These are phyloP conservation scores for Colletotrichum viniferum DNA, from an alignment of 2,329 filamentous ascomycete species.

Conservation along the genomic window DNA sequence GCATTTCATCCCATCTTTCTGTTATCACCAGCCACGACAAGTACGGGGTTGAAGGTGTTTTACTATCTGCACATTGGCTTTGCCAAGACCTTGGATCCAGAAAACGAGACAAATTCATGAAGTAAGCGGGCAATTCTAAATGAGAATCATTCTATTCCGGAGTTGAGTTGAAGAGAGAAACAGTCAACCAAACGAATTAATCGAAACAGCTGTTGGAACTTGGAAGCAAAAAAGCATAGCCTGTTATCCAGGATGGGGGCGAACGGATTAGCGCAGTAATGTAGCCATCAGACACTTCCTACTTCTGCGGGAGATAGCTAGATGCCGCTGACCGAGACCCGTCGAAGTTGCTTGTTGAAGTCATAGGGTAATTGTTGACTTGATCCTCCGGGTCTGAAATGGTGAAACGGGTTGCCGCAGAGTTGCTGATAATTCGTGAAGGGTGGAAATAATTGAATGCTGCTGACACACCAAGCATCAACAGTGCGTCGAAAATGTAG, in stretches of 20 bases:
- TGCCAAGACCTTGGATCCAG: not conserved
- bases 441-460: slow-evolving; percentile 22
- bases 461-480: slow-evolving; percentile 32
- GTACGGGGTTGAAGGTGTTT: not conserved
- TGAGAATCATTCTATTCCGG: not conserved
- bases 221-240: not conserved
- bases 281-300: not conserved
- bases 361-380: not conserved
- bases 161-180: not conserved
- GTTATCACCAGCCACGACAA: not conserved
- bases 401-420: not conserved
- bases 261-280: not conserved
- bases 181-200: not conserved
- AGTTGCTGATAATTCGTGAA: not conserved
- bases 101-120: not conserved
- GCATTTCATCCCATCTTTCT: not conserved
- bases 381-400: not conserved
- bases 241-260: not conserved
- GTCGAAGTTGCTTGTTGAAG: not conserved
- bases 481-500: slow-evolving; percentile 42
- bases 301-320: not conserved
- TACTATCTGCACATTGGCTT: not conserved
- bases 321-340: not conserved
- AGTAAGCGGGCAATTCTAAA: not conserved
- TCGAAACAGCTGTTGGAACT: not conserved